Evolutionary conservation across 1,139 yeast genomes (phyloP), one percentile per base, ranked within the genome.

Genomic region (Tardiomyces depauwii): DNA sequence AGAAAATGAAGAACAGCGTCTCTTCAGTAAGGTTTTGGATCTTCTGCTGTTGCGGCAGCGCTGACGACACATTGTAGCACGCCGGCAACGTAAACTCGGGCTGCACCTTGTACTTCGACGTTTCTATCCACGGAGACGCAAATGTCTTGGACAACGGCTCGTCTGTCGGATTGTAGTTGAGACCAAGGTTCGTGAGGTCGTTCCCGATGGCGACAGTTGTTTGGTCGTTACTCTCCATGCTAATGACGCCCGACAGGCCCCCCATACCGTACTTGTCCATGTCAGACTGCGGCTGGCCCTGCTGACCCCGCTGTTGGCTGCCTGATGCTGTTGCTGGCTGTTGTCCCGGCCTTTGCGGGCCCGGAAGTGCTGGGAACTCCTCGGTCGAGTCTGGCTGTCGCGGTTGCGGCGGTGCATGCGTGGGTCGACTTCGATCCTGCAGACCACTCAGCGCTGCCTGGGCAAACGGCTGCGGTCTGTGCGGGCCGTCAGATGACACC

Each of bases 111-210:
- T 88, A 80, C 56, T 93, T 73, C 12, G 94, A 78, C 1, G 96
- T 85, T 60, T 89, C 97, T 38, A 85, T 73, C 97, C 97, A 91
- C 12, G 97, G 97, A 12, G 95, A 82, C 25, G 94, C 80, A 59
- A 89, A 78, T n/a, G 80, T 78, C 55, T 75, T 76, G 44, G 89
- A 73, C 32, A 88, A 70, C 50, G 77, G 71, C 16, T 72, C 68
- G 40, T 61, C 63, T 14, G 62, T 56, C 7, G 60, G 60, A 10
- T 69, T 64, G 54, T 83, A 71, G 57, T 85, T 84, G 44, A 87
- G 68, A 16, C 93, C 94, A 40, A 85, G 68, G 54, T 82, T 77
- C 49, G 80, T 77, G 47, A 88, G 68, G 59, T 91, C 97, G 44
- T 83, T 82, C 19, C 97, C 97, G 49, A 86, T 72, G 9, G 95